A percentile compares a stretch with the other conserved stretches of the same genome.
Evolutionary conservation across 2,329 filamentous ascomycete species (phyloP).

Genomic region (Colletotrichum sp.): DNA sequence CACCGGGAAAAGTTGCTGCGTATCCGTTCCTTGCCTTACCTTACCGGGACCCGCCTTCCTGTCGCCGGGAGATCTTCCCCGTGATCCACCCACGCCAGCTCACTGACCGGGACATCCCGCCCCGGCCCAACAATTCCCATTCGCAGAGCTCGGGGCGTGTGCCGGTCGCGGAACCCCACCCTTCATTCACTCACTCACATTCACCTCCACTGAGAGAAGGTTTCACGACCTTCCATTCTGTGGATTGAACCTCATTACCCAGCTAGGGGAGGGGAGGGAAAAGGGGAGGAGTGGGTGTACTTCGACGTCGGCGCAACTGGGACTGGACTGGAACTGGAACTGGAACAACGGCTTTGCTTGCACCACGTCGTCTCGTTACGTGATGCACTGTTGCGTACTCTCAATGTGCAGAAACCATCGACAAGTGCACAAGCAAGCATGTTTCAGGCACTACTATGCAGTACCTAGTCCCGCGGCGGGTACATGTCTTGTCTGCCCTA

Average conservation of each 20-base stretch:
- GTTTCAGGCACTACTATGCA: neutral
- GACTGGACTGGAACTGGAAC: neutral
- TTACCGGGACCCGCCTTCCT: neutral
- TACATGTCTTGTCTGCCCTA: neutral
- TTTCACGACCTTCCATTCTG: neutral
- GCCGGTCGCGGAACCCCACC: neutral
- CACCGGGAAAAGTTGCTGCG: neutral
- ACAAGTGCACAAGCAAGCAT: neutral
- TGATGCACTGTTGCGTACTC: neutral
- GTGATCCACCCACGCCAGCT: slow-evolving; percentile 13
- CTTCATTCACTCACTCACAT: no score
- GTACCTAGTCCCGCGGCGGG: neutral
- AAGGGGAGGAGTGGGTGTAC: neutral
- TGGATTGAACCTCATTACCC: neutral
- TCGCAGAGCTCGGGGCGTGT: slow-evolving; percentile 9
- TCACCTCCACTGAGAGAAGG: neutral
- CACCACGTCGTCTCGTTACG: neutral
- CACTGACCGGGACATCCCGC: slow-evolving; percentile 3
- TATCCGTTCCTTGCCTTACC: neutral
- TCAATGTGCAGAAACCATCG: neutral
- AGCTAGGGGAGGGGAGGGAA: neutral
- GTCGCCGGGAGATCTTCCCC: slow-evolving; percentile 17
- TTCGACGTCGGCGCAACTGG: neutral
- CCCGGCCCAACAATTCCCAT: neutral
- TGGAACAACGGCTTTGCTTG: neutral